These are phyloP conservation scores for Leonotis leonurus DNA, from an alignment of 257 asterid species.

Conservation along the genomic window DNA sequence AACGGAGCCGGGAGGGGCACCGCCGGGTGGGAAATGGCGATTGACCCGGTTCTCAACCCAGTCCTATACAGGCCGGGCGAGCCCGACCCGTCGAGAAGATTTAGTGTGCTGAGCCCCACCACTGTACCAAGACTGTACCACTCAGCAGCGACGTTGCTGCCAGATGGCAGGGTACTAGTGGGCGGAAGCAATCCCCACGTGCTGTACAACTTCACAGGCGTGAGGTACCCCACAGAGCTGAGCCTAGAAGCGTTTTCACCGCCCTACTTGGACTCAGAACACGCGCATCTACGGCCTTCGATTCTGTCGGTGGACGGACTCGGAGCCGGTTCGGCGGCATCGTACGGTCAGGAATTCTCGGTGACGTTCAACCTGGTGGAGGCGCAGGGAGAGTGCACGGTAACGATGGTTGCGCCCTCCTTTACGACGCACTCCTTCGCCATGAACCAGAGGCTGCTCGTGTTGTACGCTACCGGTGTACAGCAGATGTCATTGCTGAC, in stretches of 20 bases:
- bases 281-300: constrained; percentile 45
- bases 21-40: constrained; percentile 90
- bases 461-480: constrained; percentile 23
- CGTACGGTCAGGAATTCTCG: constrained; percentile 50
- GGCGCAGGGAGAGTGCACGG: constrained; percentile 26
- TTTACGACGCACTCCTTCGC: constrained; percentile 80
- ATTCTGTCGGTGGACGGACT: constrained; percentile 39
- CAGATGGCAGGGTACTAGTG: constrained; percentile 80
- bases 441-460: constrained; percentile 77
- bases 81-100: constrained; percentile 31
- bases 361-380: constrained; percentile 34
- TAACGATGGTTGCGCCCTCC: constrained; percentile 68
- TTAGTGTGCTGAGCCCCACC: constrained; percentile 50
- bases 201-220: constrained; percentile 57
- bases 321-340: neutral
- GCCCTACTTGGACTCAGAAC: constrained; percentile 40
- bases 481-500: constrained; percentile 25
- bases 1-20: constrained; percentile 76
- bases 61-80: constrained; percentile 41
- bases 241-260: constrained; percentile 67
- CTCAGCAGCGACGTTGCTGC: constrained; percentile 58
- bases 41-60: constrained; percentile 60
- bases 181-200: constrained; percentile 91
- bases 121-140: constrained; percentile 65
- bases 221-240: constrained; percentile 64